These are phyloP conservation scores for Arthroderma sp. DNA, from an alignment of 2,329 filamentous ascomycete genomes.

Conservation along the genomic window DNA sequence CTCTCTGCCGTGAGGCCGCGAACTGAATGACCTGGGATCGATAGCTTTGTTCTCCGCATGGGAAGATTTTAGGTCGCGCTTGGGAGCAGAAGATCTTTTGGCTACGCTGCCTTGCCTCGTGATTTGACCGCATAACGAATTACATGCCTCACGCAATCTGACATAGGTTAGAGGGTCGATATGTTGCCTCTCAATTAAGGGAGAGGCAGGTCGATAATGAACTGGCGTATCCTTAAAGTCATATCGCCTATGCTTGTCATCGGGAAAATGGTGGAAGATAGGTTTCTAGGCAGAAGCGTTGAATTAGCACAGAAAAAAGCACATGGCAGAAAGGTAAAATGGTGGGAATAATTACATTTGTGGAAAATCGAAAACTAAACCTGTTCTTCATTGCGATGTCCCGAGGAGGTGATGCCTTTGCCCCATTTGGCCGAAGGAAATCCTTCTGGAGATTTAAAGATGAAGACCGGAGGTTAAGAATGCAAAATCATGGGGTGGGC, in stretches of 20 bases:
- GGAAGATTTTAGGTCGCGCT: too few species aligned
- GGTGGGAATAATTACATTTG: neutral
- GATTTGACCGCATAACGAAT: too few species aligned
- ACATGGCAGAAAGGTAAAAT: neutral
- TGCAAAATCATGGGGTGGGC: too few species aligned
- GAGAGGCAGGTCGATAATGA: slow-evolving; percentile 1
- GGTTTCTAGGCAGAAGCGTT: neutral
- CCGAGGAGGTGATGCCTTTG: neutral
- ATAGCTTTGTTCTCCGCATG: too few species aligned
- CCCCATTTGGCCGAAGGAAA: too few species aligned
- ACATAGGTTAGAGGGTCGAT: slow-evolving; percentile 7
- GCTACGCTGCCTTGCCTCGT: too few species aligned
- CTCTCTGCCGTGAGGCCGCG: too few species aligned
- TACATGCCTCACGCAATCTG: slow-evolving; percentile 6
- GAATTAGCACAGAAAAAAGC: neutral
- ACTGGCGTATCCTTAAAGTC: slow-evolving; percentile 1
- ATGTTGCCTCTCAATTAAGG: slow-evolving; percentile 1
- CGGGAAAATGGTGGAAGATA: neutral
- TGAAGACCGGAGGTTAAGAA: too few species aligned
- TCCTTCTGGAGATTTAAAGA: too few species aligned
- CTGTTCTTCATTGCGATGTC: slow-evolving; percentile 2
- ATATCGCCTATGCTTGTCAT: neutral
- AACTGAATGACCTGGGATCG: too few species aligned
- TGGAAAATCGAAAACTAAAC: slow-evolving; percentile 1
- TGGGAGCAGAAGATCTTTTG: too few species aligned